These are phyloP conservation scores for Artomyces pyxidatus DNA, from an alignment of 768 basidiomycete genomes.

Conservation along the genomic window DNA sequence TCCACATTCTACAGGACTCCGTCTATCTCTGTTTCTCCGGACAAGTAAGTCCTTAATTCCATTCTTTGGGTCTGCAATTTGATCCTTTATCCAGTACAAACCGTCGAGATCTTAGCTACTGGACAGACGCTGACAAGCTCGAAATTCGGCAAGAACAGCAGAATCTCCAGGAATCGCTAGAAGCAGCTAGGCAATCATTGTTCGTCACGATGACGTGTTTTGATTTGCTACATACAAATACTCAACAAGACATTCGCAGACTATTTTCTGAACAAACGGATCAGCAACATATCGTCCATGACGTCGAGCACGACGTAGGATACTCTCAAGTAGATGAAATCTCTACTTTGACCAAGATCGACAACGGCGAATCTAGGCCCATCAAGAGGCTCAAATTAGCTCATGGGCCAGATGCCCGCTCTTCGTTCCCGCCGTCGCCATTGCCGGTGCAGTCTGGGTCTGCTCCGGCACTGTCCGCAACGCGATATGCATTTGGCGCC, in stretches of 20 bases:
- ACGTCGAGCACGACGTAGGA: not conserved
- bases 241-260: no score
- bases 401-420: not conserved
- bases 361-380: conserved; percentile 7
- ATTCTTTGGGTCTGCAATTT: no score
- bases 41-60: no score
- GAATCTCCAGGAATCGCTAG: conserved; percentile 4
- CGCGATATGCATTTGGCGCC: conserved; percentile 1
- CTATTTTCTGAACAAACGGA: no score
- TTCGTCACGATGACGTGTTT: not conserved
- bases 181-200: conserved; percentile 1
- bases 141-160: conserved; percentile 4
- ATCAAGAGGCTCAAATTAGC: conserved; percentile 9
- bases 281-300: not conserved
- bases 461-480: not conserved
- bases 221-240: not conserved
- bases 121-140: conserved; percentile 2
- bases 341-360: conserved; percentile 1
- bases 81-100: no score
- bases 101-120: no score
- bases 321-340: not conserved
- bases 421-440: no score
- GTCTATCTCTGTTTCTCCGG: not conserved
- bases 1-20: not conserved
- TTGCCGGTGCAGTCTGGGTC: not conserved